phyloP scores from a whole-genome alignment of 805 yeast genomes.

The Starmerella floris region DNA sequence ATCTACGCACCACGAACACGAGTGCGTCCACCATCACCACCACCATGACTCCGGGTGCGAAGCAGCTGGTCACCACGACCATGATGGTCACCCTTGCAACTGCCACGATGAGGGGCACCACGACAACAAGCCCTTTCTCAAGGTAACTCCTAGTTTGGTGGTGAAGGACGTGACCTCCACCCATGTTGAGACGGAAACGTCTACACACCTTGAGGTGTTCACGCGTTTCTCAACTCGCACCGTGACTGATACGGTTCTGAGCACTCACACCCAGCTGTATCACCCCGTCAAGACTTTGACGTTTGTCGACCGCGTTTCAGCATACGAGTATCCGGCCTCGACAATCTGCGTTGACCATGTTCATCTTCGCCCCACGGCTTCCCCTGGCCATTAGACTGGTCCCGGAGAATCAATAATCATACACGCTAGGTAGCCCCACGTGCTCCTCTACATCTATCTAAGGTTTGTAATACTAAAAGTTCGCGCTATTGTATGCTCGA shows the following conservation, averaged over 20 bases:
- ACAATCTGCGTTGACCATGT: conserved; percentile 10
- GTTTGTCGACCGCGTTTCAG: conserved; percentile 8
- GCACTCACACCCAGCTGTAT: conserved; percentile 6
- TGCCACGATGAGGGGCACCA: background rate
- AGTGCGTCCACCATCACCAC: background rate
- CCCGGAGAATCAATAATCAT: too few species aligned
- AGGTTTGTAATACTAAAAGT: too few species aligned
- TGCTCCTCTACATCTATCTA: too few species aligned
- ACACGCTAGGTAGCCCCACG: too few species aligned
- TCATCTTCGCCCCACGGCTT: background rate
- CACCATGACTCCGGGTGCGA: background rate
- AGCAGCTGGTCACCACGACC: background rate
- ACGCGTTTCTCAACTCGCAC: conserved; percentile 10
- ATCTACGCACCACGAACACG: background rate
- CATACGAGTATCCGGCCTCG: conserved; percentile 15
- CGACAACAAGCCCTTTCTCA: conserved; percentile 7
- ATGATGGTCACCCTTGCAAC: too few species aligned
- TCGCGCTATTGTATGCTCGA: too few species aligned
- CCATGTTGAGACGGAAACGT: conserved; percentile 10
- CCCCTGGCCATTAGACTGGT: too few species aligned
- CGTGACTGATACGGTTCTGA: conserved; percentile 7
- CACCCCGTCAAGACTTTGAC: conserved; percentile 13
- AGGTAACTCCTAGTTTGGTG: conserved; percentile 12
- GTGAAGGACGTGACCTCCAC: conserved; percentile 8
- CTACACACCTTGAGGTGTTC: conserved; percentile 3